These are phyloP conservation scores for Mitragyna speciosa DNA, from an alignment of 257 asterid species.

Conservation along the genomic window DNA sequence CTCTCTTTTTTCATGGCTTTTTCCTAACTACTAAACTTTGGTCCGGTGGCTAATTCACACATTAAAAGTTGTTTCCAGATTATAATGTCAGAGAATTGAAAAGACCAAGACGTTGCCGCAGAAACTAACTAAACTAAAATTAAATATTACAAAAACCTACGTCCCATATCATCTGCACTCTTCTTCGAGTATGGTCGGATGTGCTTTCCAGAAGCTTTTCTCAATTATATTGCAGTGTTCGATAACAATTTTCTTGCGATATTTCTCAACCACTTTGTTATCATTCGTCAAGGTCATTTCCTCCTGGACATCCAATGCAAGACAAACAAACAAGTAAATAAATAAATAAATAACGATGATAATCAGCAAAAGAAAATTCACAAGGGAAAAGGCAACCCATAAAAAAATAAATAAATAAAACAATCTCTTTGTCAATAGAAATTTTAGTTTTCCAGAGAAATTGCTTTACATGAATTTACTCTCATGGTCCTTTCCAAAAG, in stretches of 20 bases:
- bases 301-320: slow-evolving; percentile 27
- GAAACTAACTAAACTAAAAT: background rate
- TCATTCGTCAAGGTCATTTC: slow-evolving; percentile 32
- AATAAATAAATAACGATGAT: background rate
- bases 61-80: too few species aligned
- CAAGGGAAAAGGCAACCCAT: background rate
- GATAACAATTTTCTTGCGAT: slow-evolving; percentile 47
- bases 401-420: background rate
- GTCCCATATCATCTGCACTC: slow-evolving; percentile 3
- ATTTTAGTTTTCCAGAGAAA: too few species aligned
- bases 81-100: too few species aligned
- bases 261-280: slow-evolving; percentile 36
- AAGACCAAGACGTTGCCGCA: background rate
- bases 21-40: too few species aligned
- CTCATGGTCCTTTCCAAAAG: background rate
- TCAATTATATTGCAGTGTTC: slow-evolving; percentile 64
- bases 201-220: slow-evolving; percentile 62
- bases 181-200: slow-evolving; percentile 60
- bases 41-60: too few species aligned
- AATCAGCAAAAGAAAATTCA: background rate
- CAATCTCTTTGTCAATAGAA: background rate
- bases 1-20: too few species aligned
- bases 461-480: background rate
- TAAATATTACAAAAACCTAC: background rate
- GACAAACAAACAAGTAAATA: background rate